Evolutionary conservation across 1,139 yeast genomes (phyloP).

Genomic region (Candida anutae): DNA sequence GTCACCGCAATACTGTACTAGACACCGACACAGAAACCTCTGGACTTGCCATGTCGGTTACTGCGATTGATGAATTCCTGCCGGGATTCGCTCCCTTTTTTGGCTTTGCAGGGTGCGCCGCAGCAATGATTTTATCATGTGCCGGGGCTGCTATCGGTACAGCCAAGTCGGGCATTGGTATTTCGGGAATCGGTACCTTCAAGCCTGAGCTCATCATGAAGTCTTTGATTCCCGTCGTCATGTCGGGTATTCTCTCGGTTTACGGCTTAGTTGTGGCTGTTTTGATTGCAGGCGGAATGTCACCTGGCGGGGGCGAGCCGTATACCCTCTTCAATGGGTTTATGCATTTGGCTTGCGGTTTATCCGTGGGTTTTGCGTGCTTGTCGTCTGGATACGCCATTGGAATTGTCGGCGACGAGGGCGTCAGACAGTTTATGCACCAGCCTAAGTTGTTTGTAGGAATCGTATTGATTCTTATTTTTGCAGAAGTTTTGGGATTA

Average conservation of each 20-base stretch:
- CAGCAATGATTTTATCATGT: constrained; percentile 83
- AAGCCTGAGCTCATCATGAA: constrained; percentile 80
- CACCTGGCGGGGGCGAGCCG: constrained; percentile 58
- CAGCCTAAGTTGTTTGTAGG: constrained; percentile 97
- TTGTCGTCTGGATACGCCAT: constrained; percentile 97
- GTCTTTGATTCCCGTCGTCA: constrained; percentile 87
- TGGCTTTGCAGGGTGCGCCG: constrained; percentile 93
- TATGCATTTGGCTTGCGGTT: constrained; percentile 94
- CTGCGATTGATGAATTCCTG: constrained; percentile 47
- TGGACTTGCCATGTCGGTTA: constrained; percentile 24
- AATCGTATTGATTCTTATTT: constrained; percentile 87
- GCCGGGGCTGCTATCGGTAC: constrained; percentile 98
- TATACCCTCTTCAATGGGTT: constrained; percentile 91
- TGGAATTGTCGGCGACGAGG: constrained; percentile 98
- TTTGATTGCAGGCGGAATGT: constrained; percentile 85
- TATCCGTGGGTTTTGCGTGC: constrained; percentile 93
- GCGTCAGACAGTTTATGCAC: constrained; percentile 93
- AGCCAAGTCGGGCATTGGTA: constrained; percentile 97
- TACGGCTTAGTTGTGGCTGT: constrained; percentile 96
- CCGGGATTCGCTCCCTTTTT: constrained; percentile 92
- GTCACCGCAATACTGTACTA: too few species aligned
- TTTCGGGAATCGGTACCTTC: constrained; percentile 81
- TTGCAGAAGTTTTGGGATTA: constrained; percentile 95
- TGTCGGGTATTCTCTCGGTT: constrained; percentile 96
- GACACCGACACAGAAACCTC: too few species aligned